Evolutionary conservation across 306 rosid genomes (phyloP).

Genomic region (Corylus heterophylla): DNA sequence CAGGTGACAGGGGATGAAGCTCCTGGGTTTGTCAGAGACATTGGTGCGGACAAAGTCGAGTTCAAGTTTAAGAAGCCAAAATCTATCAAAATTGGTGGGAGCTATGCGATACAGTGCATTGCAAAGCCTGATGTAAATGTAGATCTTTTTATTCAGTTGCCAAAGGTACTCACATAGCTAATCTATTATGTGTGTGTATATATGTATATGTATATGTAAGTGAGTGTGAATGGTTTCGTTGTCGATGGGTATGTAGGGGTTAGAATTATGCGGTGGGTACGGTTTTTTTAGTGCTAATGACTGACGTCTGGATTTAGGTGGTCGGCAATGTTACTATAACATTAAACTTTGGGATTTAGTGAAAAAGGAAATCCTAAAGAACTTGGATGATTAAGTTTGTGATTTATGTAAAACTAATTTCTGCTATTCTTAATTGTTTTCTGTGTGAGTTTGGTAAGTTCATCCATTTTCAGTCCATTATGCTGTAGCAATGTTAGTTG

Average conservation of each 20-base stretch:
- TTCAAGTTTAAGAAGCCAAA: constrained; percentile 73
- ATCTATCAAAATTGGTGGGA: constrained; percentile 59
- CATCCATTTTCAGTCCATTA: neutral
- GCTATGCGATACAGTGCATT: constrained; percentile 58
- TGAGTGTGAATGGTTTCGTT: too few species aligned
- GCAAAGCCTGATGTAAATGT: constrained; percentile 65
- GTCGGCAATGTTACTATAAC: too few species aligned
- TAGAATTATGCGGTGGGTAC: neutral
- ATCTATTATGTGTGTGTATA: neutral
- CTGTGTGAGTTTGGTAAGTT: neutral
- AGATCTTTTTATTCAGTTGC: constrained; percentile 70
- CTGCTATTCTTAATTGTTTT: neutral
- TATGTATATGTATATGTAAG: too few species aligned
- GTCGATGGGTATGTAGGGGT: neutral
- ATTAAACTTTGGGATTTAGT: too few species aligned
- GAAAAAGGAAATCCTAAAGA: too few species aligned
- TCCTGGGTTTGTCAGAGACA: constrained; percentile 65
- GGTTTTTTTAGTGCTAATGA: neutral
- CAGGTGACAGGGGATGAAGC: constrained; percentile 70
- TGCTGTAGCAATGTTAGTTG: neutral
- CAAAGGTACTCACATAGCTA: constrained; percentile 53
- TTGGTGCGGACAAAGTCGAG: constrained; percentile 85
- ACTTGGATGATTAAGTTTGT: neutral
- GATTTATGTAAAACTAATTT: neutral
- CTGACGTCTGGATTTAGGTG: too few species aligned